Percentiles rank a stretch among this genome's conserved stretches.
Conservation (phyloP, 2,329 filamentous ascomycete genomes). For the Penicillium sp. region DNA sequence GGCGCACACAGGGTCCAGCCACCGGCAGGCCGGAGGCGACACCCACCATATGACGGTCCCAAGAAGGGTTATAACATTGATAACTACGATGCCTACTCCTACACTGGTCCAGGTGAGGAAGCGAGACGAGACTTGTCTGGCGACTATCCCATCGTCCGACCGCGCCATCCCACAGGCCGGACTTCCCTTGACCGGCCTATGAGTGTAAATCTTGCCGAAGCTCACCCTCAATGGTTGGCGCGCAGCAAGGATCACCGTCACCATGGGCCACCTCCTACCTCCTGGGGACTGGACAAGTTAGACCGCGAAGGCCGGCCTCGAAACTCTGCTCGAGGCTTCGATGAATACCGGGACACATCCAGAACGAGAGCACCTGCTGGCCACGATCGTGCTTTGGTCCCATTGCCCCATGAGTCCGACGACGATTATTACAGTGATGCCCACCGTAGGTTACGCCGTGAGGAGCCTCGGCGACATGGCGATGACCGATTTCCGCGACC, state of each 20-base stretch:
- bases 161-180: constrained; percentile 38
- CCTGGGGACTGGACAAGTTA: constrained; percentile 46
- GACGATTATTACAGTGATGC: constrained; percentile 52
- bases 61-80: constrained; percentile 48
- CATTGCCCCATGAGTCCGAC: constrained; percentile 57
- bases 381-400: constrained; percentile 51
- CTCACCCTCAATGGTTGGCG: constrained; percentile 34
- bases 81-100: constrained; percentile 53
- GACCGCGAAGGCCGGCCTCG: constrained; percentile 38
- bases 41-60: constrained; percentile 38
- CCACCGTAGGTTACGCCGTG: constrained; percentile 33
- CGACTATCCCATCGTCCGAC: constrained; percentile 47
- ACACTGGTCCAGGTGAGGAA: constrained; percentile 48
- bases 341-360: constrained; percentile 46
- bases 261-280: constrained; percentile 46
- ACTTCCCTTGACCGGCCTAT: constrained; percentile 43
- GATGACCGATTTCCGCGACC: constrained; percentile 33
- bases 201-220: constrained; percentile 49
- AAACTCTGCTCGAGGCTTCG: constrained; percentile 37
- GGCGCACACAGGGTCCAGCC: constrained; percentile 37
- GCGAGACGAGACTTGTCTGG: constrained; percentile 53
- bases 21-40: constrained; percentile 33
- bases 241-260: constrained; percentile 37
- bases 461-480: constrained; percentile 26
- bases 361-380: constrained; percentile 39